Evolutionary conservation across 2,329 filamentous ascomycete species (phyloP).

Genomic region (Ophioceras dolichostomum): DNA sequence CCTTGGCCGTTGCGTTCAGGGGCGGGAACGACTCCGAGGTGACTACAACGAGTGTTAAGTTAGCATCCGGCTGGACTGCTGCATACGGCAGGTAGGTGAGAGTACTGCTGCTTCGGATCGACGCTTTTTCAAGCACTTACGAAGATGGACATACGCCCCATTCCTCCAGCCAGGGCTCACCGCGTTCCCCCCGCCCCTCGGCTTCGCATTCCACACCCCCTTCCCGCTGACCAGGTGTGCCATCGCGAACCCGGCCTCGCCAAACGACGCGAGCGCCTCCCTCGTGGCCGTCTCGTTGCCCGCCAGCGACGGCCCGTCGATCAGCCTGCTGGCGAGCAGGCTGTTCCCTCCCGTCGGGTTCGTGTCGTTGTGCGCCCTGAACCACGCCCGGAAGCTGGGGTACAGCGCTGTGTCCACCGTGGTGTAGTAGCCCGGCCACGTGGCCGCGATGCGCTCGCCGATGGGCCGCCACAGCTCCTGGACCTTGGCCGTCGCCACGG

Average conservation of each 20-base stretch:
- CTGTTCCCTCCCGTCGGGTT: conserved; percentile 6
- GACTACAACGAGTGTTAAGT: too few species aligned
- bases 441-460: conserved; percentile 8
- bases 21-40: conserved; percentile 7
- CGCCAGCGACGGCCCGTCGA: conserved; percentile 16
- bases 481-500: background rate
- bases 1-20: conserved; percentile 6
- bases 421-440: conserved; percentile 5
- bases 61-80: too few species aligned
- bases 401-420: conserved; percentile 5
- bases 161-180: conserved; percentile 13
- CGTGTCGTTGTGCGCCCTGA: conserved; percentile 10
- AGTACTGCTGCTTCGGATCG: too few species aligned
- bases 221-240: conserved; percentile 10
- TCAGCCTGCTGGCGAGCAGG: conserved; percentile 17
- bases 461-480: conserved; percentile 6
- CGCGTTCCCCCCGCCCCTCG: conserved; percentile 9
- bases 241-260: conserved; percentile 6
- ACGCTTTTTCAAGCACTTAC: too few species aligned
- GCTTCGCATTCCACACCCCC: conserved; percentile 9
- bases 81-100: too few species aligned
- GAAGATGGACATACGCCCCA: conserved; percentile 9
- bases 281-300: conserved; percentile 15
- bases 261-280: conserved; percentile 7
- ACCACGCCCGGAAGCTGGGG: conserved; percentile 10